Conservation (phyloP, 768 basidiomycete species). For the Lanmaoa rubissima region DNA sequence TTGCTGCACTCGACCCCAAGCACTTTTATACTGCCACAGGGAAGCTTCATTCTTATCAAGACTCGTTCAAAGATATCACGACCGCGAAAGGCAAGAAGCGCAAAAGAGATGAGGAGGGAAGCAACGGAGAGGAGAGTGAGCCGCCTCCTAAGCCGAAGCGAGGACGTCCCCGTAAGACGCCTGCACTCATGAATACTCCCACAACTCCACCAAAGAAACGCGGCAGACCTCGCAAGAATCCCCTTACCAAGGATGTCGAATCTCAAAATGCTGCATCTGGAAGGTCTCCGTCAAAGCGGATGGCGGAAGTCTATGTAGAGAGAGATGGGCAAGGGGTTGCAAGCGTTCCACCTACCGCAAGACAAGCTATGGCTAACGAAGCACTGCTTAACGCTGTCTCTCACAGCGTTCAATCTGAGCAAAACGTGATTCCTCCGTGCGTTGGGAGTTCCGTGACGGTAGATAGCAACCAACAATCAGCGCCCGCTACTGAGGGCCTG, state of each 20-base stretch:
- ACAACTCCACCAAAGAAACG: conserved; percentile 32
- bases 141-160: conserved; percentile 40
- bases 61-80: conserved; percentile 42
- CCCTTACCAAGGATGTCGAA: conserved; percentile 1
- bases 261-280: conserved; percentile 2
- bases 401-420: not conserved
- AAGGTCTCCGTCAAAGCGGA: conserved; percentile 1
- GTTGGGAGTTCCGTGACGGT: not conserved
- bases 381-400: not conserved
- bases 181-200: conserved; percentile 4
- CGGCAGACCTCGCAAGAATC: conserved; percentile 35
- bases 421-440: not conserved
- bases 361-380: not conserved
- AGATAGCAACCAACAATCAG: not conserved
- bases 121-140: conserved; percentile 19
- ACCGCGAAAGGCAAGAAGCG: conserved; percentile 28
- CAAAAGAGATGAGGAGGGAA: conserved; percentile 29
- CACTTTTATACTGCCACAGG: conserved; percentile 54
- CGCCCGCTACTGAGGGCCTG: not conserved
- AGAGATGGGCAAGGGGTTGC: not conserved
- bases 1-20: conserved; percentile 40
- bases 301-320: not conserved
- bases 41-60: conserved; percentile 46
- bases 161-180: conserved; percentile 53
- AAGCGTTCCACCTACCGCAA: not conserved